phyloP scores from a whole-genome alignment of 1,284 basidiomycete genomes.

The Ceratobasidium sp. region DNA sequence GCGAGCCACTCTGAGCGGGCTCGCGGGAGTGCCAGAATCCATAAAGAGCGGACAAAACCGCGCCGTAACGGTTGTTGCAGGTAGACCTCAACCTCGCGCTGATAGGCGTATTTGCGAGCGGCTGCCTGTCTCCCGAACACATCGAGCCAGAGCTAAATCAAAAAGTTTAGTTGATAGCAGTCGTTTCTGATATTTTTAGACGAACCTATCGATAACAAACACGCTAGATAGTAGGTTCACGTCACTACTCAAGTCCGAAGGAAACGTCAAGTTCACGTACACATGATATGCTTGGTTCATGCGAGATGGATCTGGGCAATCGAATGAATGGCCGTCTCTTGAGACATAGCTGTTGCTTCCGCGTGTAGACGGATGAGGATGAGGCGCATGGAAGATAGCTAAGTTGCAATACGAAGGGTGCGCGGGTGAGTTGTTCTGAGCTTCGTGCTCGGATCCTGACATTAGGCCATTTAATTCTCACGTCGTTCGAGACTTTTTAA shows the following conservation, averaged over 20 bases:
- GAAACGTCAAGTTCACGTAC: conserved; percentile 57
- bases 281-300: conserved; percentile 68
- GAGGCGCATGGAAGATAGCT: conserved; percentile 67
- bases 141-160: conserved; percentile 67
- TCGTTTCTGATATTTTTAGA: background rate
- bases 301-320: conserved; percentile 67
- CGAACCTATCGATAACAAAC: conserved; percentile 66
- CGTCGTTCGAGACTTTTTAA: background rate
- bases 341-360: conserved; percentile 64
- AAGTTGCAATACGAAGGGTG: conserved; percentile 69
- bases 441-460: conserved; percentile 66
- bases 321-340: conserved; percentile 67
- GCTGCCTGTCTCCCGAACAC: conserved; percentile 59
- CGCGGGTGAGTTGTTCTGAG: conserved; percentile 57
- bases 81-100: conserved; percentile 58
- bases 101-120: conserved; percentile 63
- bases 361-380: conserved; percentile 49
- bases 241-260: background rate
- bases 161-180: background rate
- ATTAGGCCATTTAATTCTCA: background rate
- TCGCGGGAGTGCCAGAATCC: conserved; percentile 69
- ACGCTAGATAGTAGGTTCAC: conserved; percentile 58
- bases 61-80: conserved; percentile 67
- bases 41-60: conserved; percentile 68
- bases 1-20: conserved; percentile 60